Base-by-base conservation (phyloP, 1,284 basidiomycete species). In the Sphagnurus paluster region DNA sequence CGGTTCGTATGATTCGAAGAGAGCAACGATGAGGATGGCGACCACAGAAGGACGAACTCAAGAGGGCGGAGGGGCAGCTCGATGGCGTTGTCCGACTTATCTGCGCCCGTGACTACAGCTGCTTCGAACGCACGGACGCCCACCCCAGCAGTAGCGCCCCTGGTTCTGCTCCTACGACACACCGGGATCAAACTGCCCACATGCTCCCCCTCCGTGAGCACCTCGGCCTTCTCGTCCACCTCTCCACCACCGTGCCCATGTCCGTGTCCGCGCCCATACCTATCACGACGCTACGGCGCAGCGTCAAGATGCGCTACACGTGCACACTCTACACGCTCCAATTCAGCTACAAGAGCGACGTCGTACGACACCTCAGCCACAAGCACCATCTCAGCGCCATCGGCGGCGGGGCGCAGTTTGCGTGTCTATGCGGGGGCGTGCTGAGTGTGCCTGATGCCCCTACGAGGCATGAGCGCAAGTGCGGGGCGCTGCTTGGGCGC, bases 241-340 rank as follows among this genome's bases (percentile, higher is more conserved):
- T n/a, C 25, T 26, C 25, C 25, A n/a, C 16, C 32, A 6, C 32
- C 10, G 10, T 17, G 10, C 6, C 32, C 32, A 11, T 17, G 5
- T 8, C 32, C 32, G 6, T 13, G 9, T 8, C 32, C 32, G 49
- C 49, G 49, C 4, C 14, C 3, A n/a, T 16, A 2, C 30, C 10
- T 6, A 52, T 52, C 11, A 43, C 47, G 2, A 42, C 43, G 9
- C 49, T 49, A 29, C 48, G 46, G 26, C 47, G 44, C 26, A 37
- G 43, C 2, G 47, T 46, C 1, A 49, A 49, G 30, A 49, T 44
- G n/a, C 39, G 50, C 2, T 52, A 49, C 37, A n/a, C 37, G 20
- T 52, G 50, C n/a, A 17, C 49, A 1, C 43, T 46, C 39, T 52
- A 47, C 43, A 4, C 35, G 2, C 49, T 45, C 21, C 44, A 52